Evolutionary conservation across 2,329 filamentous ascomycete species (phyloP), one percentile per base, ranked within the genome.

Genomic region (Paraconiothyrium brasiliense): DNA sequence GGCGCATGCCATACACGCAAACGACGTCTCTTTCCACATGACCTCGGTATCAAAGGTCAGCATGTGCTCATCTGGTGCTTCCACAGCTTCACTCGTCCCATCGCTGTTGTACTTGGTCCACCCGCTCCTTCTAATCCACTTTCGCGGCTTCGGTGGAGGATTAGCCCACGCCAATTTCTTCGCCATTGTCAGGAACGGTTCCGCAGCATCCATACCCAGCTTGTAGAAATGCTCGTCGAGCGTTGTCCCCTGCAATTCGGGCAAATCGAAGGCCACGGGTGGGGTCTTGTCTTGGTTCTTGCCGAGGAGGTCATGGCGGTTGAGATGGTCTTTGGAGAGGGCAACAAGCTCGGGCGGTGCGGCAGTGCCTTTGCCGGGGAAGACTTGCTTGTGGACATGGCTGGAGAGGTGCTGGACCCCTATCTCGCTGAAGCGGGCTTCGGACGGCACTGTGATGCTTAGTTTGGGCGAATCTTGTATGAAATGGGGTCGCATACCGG

Each of bases 1-100:
- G 14, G 96, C 95, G 76, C 94, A 98, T 24, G 96, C 95, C 93
- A 99, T 98, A 60, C 97, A 93, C 0, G 96, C 93, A 78, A 93
- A 99, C 0, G 91, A 90, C 67, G 90, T 94, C 74, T 95, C 89
- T 76, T 96, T 97, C 87, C 90, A 99, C 90, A 99, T 90, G 50
- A 97, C 94, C 79, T 99, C 95, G 0, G 94, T 97, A 79, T 99
- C 95, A 71, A 99, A 99, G 41, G 91, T 94, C 58, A 98, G 83
- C 84, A 94, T 90, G 3, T 86, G 81, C 74, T 95, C 94, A 63
- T 94, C 85, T 0, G 96, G 95, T 10, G 89, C 87, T 63, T 90
- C 88, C 4, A 97, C 87, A 3, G 84, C 77, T 75, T 95, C 91
- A n/a, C 85, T 85, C 13, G 82, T 84, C 24, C 92, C 93, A 76